Conservation (phyloP, 768 basidiomycete species). For the Tephrocybe sp. region DNA sequence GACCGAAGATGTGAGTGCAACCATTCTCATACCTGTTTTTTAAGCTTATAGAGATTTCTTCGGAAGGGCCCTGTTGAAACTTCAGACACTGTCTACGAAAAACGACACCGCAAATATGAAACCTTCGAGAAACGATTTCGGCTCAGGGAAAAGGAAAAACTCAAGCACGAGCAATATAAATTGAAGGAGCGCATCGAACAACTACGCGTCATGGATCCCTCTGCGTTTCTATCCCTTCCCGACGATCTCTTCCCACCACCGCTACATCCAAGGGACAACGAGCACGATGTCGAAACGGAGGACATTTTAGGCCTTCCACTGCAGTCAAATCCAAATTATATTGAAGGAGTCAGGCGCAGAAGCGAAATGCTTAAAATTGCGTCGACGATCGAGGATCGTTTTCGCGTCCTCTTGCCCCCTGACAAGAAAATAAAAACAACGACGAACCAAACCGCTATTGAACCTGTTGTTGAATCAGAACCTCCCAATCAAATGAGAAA, state of each 20-base stretch:
- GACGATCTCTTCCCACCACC: constrained; percentile 54
- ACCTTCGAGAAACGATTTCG: constrained; percentile 83
- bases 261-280: constrained; percentile 22
- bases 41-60: not conserved
- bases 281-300: constrained; percentile 26
- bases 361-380: constrained; percentile 76
- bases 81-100: constrained; percentile 79
- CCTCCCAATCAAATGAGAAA: constrained; percentile 17
- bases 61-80: constrained; percentile 60
- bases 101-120: constrained; percentile 85
- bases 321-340: constrained; percentile 34
- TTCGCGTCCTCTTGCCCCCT: constrained; percentile 70
- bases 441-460: constrained; percentile 17
- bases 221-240: constrained; percentile 66
- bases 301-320: constrained; percentile 34
- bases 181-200: constrained; percentile 88
- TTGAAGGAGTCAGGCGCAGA: constrained; percentile 74
- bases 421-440: constrained; percentile 44
- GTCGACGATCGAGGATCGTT: constrained; percentile 65
- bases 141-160: constrained; percentile 86
- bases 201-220: constrained; percentile 68
- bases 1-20: constrained; percentile 64
- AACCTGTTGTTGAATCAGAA: constrained; percentile 25
- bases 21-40: not conserved
- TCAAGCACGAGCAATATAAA: constrained; percentile 90